Conservation (phyloP, 1,284 basidiomycete species). For the Ceratobasidium sp. region DNA sequence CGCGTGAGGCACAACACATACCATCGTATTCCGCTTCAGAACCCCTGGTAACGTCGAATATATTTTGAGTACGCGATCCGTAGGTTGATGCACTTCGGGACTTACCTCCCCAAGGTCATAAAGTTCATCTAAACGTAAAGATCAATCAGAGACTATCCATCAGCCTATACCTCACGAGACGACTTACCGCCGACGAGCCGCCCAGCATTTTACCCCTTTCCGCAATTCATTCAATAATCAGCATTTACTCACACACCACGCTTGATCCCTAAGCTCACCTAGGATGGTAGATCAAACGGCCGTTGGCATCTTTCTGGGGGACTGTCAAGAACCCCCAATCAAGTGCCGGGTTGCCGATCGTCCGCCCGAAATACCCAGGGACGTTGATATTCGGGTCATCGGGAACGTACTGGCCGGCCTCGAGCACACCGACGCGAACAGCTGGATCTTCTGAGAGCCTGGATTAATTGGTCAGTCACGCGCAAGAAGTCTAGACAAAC, state of each 20-base stretch:
- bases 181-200: constrained; percentile 50
- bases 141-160: constrained; percentile 5
- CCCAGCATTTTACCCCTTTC: constrained; percentile 53
- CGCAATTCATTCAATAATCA: constrained; percentile 44
- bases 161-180: background rate
- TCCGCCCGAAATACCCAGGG: constrained; percentile 39
- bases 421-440: constrained; percentile 39
- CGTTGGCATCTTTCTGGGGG: constrained; percentile 45
- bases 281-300: constrained; percentile 46
- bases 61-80: background rate
- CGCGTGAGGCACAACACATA: background rate
- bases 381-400: constrained; percentile 50
- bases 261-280: background rate
- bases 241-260: background rate
- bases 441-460: constrained; percentile 31
- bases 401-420: constrained; percentile 38
- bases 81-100: background rate
- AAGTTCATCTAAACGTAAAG: constrained; percentile 31
- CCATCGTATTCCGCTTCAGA: constrained; percentile 41
- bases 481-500: background rate
- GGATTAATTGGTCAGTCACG: background rate
- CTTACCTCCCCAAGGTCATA: constrained; percentile 41
- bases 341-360: constrained; percentile 44
- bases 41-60: background rate
- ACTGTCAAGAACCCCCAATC: constrained; percentile 47